Evolutionary conservation across 176 grass and related monocot genomes (phyloP).

Genomic region (Luzula sylvatica): DNA sequence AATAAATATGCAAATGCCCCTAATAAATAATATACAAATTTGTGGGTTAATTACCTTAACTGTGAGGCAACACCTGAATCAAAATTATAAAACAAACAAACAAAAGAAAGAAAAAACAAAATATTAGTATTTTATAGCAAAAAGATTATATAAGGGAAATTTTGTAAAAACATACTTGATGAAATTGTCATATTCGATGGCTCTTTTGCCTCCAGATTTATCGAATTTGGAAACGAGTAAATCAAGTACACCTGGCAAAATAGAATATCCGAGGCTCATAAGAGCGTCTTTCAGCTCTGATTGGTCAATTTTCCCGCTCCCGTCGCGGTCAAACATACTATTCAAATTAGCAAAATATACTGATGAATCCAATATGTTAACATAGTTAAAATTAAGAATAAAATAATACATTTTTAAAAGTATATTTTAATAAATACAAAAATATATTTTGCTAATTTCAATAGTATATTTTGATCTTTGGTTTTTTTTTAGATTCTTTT

Average conservation of each 20-base stretch:
- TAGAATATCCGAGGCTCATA: conserved; percentile 77
- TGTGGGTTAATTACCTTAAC: conserved; percentile 72
- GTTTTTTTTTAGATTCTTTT: too few species aligned
- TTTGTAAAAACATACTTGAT: conserved; percentile 76
- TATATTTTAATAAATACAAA: too few species aligned
- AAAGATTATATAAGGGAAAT: neutral
- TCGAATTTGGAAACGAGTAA: conserved; percentile 89
- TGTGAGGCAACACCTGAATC: conserved; percentile 84
- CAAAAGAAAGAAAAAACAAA: neutral
- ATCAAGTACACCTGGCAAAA: conserved; percentile 67
- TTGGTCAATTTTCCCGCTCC: conserved; percentile 71
- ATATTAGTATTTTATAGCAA: neutral
- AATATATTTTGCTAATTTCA: too few species aligned
- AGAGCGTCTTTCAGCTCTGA: conserved; percentile 82
- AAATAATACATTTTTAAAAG: too few species aligned
- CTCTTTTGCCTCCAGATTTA: conserved; percentile 79
- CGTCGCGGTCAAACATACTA: conserved; percentile 91
- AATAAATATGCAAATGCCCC: too few species aligned
- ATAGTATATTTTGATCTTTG: too few species aligned
- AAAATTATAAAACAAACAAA: neutral
- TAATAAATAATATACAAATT: neutral
- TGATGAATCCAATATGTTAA: too few species aligned
- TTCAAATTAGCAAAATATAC: too few species aligned
- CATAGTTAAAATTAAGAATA: too few species aligned
- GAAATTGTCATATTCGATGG: conserved; percentile 94